Conservation (phyloP, 345 rosid species). For the Toxicodendron radicans region DNA sequence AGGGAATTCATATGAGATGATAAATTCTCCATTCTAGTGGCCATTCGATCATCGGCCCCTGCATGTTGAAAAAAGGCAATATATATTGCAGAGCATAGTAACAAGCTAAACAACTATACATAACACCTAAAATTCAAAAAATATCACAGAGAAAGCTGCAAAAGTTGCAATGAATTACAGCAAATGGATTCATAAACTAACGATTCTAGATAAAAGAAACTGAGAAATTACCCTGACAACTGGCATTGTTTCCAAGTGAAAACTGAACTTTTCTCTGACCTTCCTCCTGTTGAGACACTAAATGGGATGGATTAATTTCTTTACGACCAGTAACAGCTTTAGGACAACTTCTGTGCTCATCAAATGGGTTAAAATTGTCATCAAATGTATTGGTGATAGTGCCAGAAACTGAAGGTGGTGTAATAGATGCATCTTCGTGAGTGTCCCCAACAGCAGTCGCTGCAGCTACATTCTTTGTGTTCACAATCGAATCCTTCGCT, state of each 20-base stretch:
- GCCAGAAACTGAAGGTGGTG: constrained; percentile 53
- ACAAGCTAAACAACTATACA: constrained; percentile 29
- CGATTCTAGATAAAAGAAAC: constrained; percentile 13
- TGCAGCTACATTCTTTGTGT: constrained; percentile 31
- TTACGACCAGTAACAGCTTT: constrained; percentile 31
- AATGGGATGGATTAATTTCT: constrained; percentile 34
- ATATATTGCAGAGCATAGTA: constrained; percentile 31
- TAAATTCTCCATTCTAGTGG: constrained; percentile 50
- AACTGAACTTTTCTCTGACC: constrained; percentile 54
- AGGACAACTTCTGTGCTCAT: constrained; percentile 31
- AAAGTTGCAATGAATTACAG: constrained; percentile 9
- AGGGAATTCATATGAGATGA: constrained; percentile 63
- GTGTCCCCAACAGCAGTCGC: constrained; percentile 42
- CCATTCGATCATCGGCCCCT: constrained; percentile 56
- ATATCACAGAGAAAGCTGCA: constrained; percentile 3
- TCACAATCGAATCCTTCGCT: constrained; percentile 35
- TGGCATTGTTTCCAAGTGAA: constrained; percentile 36
- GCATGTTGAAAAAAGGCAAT: constrained; percentile 38
- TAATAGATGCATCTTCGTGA: constrained; percentile 54
- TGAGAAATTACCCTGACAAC: constrained; percentile 57
- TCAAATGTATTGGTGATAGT: constrained; percentile 42
- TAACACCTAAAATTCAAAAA: constrained; percentile 13
- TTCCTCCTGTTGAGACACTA: constrained; percentile 43
- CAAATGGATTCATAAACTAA: constrained; percentile 1
- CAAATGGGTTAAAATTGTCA: constrained; percentile 38